Evolutionary conservation across 345 rosid species (phyloP).

Genomic region (Isatis tinctoria): DNA sequence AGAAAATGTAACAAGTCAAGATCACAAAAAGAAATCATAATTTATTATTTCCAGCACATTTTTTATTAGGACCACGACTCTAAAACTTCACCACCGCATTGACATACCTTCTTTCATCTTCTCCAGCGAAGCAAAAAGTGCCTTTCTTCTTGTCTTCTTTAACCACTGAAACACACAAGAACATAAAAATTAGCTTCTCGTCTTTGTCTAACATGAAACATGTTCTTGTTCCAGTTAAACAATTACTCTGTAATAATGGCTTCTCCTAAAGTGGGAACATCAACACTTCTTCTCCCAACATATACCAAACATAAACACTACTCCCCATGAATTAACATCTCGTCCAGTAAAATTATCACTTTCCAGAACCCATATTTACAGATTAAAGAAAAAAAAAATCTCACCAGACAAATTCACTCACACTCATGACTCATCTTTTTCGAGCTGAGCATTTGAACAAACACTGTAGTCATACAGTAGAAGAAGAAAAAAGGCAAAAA

Average conservation of each 20-base stretch:
- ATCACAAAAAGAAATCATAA: not conserved
- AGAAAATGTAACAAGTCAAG: conserved; percentile 13
- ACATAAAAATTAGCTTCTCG: not conserved
- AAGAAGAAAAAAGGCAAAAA: not conserved
- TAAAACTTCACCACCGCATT: not conserved
- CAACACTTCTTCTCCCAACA: not conserved
- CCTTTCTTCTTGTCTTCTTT: conserved; percentile 80
- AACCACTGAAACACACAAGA: conserved; percentile 57
- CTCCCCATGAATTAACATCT: not conserved
- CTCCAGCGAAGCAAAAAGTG: conserved; percentile 77
- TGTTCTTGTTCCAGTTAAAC: not conserved
- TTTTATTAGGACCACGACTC: not conserved
- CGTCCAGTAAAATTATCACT: not conserved
- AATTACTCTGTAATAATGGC: not conserved
- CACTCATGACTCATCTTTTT: not conserved
- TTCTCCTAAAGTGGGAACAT: not conserved
- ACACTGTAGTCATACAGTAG: conserved; percentile 6
- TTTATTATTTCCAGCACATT: not conserved
- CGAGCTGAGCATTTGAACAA: conserved; percentile 20
- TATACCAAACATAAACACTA: not conserved
- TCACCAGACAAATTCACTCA: not conserved
- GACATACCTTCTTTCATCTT: conserved; percentile 83
- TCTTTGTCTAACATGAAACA: conserved; percentile 1
- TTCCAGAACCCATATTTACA: not conserved
- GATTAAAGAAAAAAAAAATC: not conserved